Percentiles rank a stretch among this genome's conserved stretches.
Evolutionary conservation across 495 filamentous ascomycete genomes (phyloP).

Genomic region (Tuber magnatum): DNA sequence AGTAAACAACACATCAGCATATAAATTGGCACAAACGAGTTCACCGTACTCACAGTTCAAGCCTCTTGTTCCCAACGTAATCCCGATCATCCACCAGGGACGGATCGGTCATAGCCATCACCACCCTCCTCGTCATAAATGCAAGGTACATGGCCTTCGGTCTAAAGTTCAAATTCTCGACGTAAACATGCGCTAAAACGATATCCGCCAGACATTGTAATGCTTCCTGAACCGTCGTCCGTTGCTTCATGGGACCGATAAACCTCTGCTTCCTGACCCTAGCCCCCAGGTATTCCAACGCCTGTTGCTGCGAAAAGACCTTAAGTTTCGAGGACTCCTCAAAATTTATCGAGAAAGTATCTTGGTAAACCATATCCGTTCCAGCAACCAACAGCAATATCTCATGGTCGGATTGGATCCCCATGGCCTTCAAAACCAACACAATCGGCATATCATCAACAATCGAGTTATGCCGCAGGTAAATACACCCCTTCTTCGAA

Average conservation of each 20-base stretch:
- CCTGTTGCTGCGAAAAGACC: slow-evolving; percentile 86
- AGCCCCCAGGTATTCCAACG: slow-evolving; percentile 79
- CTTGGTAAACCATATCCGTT: slow-evolving; percentile 75
- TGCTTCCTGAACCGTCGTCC: slow-evolving; percentile 77
- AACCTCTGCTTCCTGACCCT: slow-evolving; percentile 63
- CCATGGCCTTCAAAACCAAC: slow-evolving; percentile 84
- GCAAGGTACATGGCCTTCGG: slow-evolving; percentile 93
- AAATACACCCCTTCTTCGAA: slow-evolving; percentile 82
- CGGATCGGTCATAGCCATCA: slow-evolving; percentile 86
- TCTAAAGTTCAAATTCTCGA: slow-evolving; percentile 79
- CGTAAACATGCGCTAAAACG: slow-evolving; percentile 87
- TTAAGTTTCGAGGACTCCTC: slow-evolving; percentile 76
- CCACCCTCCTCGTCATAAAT: slow-evolving; percentile 85
- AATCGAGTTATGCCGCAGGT: slow-evolving; percentile 85
- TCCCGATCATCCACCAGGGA: slow-evolving; percentile 90
- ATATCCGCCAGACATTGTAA: slow-evolving; percentile 84
- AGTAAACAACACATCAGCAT: slow-evolving; percentile 8
- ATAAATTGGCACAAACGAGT: neutral
- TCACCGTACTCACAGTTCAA: slow-evolving; percentile 58
- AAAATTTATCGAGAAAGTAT: slow-evolving; percentile 88
- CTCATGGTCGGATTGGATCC: slow-evolving; percentile 86
- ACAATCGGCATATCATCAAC: slow-evolving; percentile 89
- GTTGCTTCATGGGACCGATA: slow-evolving; percentile 41
- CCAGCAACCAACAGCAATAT: slow-evolving; percentile 84
- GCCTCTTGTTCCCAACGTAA: slow-evolving; percentile 93